Evolutionary conservation across 192 early-diverging fungal genomes (phyloP), one percentile per base, ranked within the genome.

Genomic region (Radiomyces spectabilis): DNA sequence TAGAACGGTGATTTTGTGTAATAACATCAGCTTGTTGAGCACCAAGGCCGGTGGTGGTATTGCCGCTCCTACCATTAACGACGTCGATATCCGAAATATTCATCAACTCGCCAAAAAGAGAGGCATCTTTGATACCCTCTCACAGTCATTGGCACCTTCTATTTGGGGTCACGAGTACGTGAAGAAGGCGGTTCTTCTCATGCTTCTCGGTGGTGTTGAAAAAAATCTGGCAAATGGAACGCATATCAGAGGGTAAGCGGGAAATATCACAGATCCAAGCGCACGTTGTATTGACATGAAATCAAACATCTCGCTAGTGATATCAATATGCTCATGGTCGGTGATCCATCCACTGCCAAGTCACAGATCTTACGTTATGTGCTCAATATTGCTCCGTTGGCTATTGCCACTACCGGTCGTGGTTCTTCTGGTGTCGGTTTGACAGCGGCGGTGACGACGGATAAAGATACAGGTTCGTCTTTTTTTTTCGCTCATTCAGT

Each of bases 341-440:
- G 96, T 49, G 96, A 99, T 76, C 96, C 96, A 26, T 93, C 91
- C n/a, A 94, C 91, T 3, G 94, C 93, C 9, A 99, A 99, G 78
- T 95, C 93, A n/a, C 96, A 99, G 72, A 82, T 99, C 54, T 79
- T 99, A 56, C 77, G 92, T n/a, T 96, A 88, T 68, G 89, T 99
- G 19, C 68, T 94, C 41, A 94, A 95, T 57, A 90, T 90, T 53
- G 94, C 96, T 34, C 96, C 96, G 25, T 71, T 95, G 45, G 94
- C 93, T 5, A 95, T 99, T 41, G 92, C 92, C 13, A 99, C 96
- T 3, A 97, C 96, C 10, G 96, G 96, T 47, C 83, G 94, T 56
- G 96, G 94, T 39, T 92, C 92, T 2, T 94, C 92, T 18, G 96
- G 94, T 50, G 96, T 97, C 1, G 96, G 96, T 77, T 81, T 99